Percentiles rank a stretch among this genome's conserved stretches.
These are phyloP conservation scores for Vaccinium myrtillus DNA, from an alignment of 148 eudicot genomes.

Conservation along the genomic window DNA sequence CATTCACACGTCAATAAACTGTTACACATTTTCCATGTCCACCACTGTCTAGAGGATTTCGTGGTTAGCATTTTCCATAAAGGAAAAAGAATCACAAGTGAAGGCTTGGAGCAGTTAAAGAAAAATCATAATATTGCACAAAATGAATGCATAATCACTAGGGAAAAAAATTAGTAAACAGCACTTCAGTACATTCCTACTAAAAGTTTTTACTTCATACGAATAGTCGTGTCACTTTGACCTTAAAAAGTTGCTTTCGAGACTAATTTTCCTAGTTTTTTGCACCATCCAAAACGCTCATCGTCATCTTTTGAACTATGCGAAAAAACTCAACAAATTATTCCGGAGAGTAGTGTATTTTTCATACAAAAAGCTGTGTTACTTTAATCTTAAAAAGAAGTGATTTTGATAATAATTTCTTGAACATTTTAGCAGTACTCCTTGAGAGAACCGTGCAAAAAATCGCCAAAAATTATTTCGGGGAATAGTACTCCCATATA, in stretches of 20 bases:
- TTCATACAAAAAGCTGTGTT: neutral
- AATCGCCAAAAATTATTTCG: neutral
- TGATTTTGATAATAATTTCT: no score
- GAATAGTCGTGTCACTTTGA: neutral
- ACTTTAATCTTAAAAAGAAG: no score
- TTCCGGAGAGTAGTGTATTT: neutral
- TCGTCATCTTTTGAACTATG: no score
- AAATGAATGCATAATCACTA: neutral
- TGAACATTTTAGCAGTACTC: no score
- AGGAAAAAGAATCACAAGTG: neutral
- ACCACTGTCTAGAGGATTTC: neutral
- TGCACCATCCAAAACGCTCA: neutral
- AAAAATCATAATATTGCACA: neutral
- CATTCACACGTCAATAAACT: neutral
- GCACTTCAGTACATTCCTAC: no score
- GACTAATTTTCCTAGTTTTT: neutral
- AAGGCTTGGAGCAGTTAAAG: neutral
- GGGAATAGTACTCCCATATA: neutral
- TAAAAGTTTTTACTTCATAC: neutral
- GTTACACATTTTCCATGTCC: neutral
- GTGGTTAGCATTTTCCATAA: neutral
- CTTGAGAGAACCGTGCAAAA: neutral
- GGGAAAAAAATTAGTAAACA: no score
- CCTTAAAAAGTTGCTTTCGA: neutral
- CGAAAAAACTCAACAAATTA: no score